Percentiles rank a stretch among this genome's conserved stretches.
Conservation (phyloP, 2,329 filamentous ascomycete species). For the Exophiala aquamarina region DNA sequence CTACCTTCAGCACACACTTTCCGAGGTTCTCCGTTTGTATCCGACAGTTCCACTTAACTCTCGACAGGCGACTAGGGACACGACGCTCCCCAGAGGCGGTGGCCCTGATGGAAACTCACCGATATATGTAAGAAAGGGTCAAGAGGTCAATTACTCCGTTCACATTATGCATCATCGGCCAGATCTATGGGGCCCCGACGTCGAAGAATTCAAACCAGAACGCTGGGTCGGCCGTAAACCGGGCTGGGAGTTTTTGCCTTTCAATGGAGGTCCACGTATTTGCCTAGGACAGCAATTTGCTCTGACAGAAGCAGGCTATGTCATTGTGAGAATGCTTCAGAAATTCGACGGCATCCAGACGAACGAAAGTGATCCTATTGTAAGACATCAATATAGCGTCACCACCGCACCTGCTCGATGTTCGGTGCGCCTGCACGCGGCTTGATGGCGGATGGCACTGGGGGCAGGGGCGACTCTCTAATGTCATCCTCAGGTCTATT, state of each 20-base stretch:
- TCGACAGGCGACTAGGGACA: constrained; percentile 40
- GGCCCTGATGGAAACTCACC: constrained; percentile 52
- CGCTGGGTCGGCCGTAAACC: constrained; percentile 69
- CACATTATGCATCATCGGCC: constrained; percentile 53
- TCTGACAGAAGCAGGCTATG: constrained; percentile 67
- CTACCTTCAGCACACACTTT: constrained; percentile 34
- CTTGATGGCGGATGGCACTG: background rate
- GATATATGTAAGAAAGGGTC: constrained; percentile 44
- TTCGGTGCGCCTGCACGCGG: constrained; percentile 22
- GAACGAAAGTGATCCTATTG: constrained; percentile 17
- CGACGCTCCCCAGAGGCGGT: constrained; percentile 53
- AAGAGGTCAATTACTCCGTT: constrained; percentile 42
- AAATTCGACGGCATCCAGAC: constrained; percentile 62
- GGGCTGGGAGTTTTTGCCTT: constrained; percentile 58
- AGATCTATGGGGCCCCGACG: constrained; percentile 27
- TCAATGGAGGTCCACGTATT: constrained; percentile 30
- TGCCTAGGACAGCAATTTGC: constrained; percentile 66
- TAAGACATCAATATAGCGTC: constrained; percentile 21
- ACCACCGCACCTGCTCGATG: constrained; percentile 24
- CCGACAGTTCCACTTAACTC: constrained; percentile 49
- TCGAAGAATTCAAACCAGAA: constrained; percentile 60
- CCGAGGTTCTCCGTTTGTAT: constrained; percentile 44
- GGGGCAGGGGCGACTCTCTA: too few relatives aligned
- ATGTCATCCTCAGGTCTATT: too few relatives aligned
- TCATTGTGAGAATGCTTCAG: constrained; percentile 71